phyloP scores from a whole-genome alignment of 345 rosid genomes.

The Salix caprea region DNA sequence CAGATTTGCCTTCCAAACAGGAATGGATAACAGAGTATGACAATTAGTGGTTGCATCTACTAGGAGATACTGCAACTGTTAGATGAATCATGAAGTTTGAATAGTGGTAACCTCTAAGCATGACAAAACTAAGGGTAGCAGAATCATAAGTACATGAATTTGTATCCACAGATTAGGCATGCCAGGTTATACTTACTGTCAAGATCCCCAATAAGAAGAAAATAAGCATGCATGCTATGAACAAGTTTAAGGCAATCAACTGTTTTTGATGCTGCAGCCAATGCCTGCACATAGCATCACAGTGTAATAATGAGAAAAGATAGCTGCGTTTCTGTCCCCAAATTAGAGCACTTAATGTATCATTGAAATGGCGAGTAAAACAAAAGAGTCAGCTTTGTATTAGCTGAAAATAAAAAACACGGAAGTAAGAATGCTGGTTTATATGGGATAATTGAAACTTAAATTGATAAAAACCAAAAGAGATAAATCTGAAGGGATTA shows the following conservation, averaged over 20 bases:
- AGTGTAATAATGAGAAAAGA: constrained; percentile 5
- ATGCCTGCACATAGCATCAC: constrained; percentile 55
- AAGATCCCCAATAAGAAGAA: constrained; percentile 85
- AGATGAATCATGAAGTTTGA: not conserved
- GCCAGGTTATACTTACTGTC: constrained; percentile 46
- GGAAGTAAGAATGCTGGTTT: not conserved
- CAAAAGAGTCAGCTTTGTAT: not conserved
- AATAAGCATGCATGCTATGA: constrained; percentile 87
- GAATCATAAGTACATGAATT: not conserved
- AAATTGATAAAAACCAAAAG: not conserved
- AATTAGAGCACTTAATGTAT: not conserved
- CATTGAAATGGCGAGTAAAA: not conserved
- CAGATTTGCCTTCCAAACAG: not conserved
- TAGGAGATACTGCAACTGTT: not conserved
- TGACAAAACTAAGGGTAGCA: not conserved
- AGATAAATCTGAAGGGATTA: not conserved
- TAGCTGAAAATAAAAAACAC: not conserved
- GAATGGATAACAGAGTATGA: not conserved
- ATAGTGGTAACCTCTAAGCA: not conserved
- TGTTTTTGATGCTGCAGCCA: constrained; percentile 96
- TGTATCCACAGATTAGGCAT: not conserved
- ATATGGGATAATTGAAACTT: not conserved
- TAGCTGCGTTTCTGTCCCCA: not conserved
- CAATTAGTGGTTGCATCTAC: not conserved
- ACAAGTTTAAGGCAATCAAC: constrained; percentile 85